phyloP scores from a whole-genome alignment of 2,329 filamentous ascomycete species.

The Claviceps arundinis region DNA sequence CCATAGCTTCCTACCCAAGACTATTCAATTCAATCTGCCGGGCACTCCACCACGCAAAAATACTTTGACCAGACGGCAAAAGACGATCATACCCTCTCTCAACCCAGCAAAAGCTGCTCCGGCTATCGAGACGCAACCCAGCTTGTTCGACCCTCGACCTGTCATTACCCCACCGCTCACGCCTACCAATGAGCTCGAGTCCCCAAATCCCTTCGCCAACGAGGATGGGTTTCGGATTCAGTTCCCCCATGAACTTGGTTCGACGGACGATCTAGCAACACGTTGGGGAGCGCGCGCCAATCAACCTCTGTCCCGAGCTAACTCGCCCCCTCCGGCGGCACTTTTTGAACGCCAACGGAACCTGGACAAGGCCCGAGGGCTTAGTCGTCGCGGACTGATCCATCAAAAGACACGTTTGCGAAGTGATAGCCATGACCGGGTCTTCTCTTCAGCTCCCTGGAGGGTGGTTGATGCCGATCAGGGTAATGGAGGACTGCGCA shows the following conservation, averaged over 20 bases:
- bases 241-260: conserved; percentile 38
- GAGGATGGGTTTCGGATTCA: conserved; percentile 45
- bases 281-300: conserved; percentile 64
- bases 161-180: conserved; percentile 43
- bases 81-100: conserved; percentile 15
- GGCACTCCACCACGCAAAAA: conserved; percentile 31
- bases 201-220: conserved; percentile 40
- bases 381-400: conserved; percentile 42
- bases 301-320: conserved; percentile 66
- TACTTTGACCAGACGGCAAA: conserved; percentile 16
- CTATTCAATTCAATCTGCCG: conserved; percentile 69
- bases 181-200: conserved; percentile 32
- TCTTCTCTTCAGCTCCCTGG: conserved; percentile 72
- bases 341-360: conserved; percentile 55
- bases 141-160: conserved; percentile 35
- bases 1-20: conserved; percentile 76
- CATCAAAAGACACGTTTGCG: conserved; percentile 39
- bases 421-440: conserved; percentile 52
- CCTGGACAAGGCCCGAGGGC: conserved; percentile 42
- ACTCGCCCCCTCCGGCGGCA: conserved; percentile 60
- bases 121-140: conserved; percentile 29
- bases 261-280: conserved; percentile 60
- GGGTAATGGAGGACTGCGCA: conserved; percentile 83
- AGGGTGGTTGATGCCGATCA: conserved; percentile 73
- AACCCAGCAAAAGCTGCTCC: conserved; percentile 12